Evolutionary conservation across 306 rosid genomes (phyloP).

Genomic region (Vigna radiata): DNA sequence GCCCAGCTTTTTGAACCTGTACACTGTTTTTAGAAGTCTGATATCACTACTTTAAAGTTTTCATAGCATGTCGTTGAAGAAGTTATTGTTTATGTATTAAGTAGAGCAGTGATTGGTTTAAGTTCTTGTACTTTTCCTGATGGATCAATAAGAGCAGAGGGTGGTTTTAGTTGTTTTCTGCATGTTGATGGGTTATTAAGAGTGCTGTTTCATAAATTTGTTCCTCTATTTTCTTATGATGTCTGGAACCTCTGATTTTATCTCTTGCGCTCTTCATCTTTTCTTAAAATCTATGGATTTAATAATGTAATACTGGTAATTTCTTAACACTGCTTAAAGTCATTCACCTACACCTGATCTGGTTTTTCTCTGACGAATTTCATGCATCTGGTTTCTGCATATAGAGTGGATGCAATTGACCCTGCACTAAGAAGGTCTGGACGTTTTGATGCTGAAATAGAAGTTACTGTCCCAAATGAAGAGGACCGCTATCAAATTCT

Average conservation of each 20-base stretch:
- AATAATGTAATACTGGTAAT: conserved; percentile 4
- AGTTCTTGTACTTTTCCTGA: neutral
- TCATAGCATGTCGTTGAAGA: neutral
- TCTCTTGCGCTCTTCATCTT: conserved; percentile 10
- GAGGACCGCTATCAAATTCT: conserved; percentile 86
- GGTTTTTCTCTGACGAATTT: conserved; percentile 16
- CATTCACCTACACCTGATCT: conserved; percentile 25
- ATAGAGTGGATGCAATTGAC: conserved; percentile 84
- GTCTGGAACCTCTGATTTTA: conserved; percentile 20
- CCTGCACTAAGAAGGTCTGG: conserved; percentile 92
- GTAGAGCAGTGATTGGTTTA: neutral
- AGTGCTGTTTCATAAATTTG: neutral
- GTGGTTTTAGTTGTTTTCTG: neutral
- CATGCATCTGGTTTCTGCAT: conserved; percentile 38
- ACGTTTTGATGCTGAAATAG: conserved; percentile 90
- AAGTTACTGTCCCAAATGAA: conserved; percentile 82
- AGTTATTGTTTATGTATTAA: neutral
- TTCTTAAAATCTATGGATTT: conserved; percentile 19
- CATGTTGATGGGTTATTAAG: neutral
- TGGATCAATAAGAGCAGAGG: neutral
- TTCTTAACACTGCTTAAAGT: conserved; percentile 5
- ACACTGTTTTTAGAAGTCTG: neutral
- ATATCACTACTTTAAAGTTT: neutral
- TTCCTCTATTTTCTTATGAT: neutral
- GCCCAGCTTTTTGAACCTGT: neutral